A percentile compares a stretch with the other conserved stretches of the same genome.
These are phyloP conservation scores for Athelia sp. DNA, from an alignment of 1,284 basidiomycete species.

Conservation along the genomic window DNA sequence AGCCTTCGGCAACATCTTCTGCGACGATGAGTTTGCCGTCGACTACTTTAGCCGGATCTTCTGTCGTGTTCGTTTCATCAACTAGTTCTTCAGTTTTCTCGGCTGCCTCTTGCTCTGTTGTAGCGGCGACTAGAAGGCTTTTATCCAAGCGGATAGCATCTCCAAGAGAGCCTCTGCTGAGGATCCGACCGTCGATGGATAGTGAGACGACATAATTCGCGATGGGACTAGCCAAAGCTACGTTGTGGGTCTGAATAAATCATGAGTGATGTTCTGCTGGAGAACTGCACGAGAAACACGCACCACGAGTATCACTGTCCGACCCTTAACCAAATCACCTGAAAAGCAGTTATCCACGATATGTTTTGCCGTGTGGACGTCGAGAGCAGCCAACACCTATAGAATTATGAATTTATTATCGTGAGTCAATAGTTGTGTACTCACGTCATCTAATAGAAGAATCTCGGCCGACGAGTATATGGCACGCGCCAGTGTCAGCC, in stretches of 20 bases:
- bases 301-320: constrained; percentile 71
- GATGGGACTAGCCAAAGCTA: constrained; percentile 50
- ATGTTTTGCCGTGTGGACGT: constrained; percentile 68
- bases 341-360: constrained; percentile 73
- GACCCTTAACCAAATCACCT: constrained; percentile 61
- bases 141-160: constrained; percentile 31
- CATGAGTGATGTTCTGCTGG: not conserved
- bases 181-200: constrained; percentile 37
- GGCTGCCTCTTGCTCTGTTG: constrained; percentile 30
- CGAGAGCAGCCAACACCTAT: constrained; percentile 46
- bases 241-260: constrained; percentile 51
- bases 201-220: constrained; percentile 56
- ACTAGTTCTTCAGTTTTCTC: constrained; percentile 32
- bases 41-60: constrained; percentile 8
- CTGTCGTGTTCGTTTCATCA: constrained; percentile 22
- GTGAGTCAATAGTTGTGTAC: not conserved
- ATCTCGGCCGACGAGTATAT: constrained; percentile 61
- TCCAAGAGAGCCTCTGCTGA: constrained; percentile 32
- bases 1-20: constrained; percentile 56
- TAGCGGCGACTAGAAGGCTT: constrained; percentile 25
- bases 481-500: constrained; percentile 69
- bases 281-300: constrained; percentile 16
- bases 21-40: constrained; percentile 49
- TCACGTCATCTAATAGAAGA: constrained; percentile 60
- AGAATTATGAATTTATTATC: not conserved